Base-by-base conservation (phyloP, 176 grass and related monocot genomes). In the Eleusine indica region DNA sequence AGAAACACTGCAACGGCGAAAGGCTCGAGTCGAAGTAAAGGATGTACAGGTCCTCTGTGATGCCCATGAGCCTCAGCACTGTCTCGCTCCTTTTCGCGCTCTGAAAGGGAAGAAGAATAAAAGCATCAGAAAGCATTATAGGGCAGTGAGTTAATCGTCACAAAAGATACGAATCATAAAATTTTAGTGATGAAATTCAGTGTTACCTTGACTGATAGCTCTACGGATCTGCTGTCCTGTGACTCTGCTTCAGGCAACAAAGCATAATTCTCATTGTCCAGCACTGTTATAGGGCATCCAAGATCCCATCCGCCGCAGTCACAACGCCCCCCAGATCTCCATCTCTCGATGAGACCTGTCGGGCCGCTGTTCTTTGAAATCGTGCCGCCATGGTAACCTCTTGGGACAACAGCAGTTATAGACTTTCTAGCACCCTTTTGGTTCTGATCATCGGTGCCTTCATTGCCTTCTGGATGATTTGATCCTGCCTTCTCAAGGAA, bases 241-340 rank as follows among this genome's bases (percentile, higher is more conserved):
- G 82, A 52, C 39, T 80, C 76, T 48, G 19, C 72, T 71, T 73
- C n/a, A 42, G 42, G 9, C 6, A 75, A 80, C 0, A 54, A 75
- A 12, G 68, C 49, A 15, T 63, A 78, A 4, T 15, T 19, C 42
- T 86, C 66, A 22, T 94, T 87, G 61, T 48, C 66, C 30, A 96
- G 61, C 8, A 99, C 88, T 85, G 85, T 96, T 25, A 99, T 64
- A 21, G 91, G 86, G 81, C 96, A 99, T 2, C 96, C 91, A 30
- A 85, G 63, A 83, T 99, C 96, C 96, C 96, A 99, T 14, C 96
- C 96, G 0, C 91, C 93, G 6, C 96, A 99, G 14, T 95, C 89
- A 35, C 96, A 99, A 19, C 69, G 48, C 13, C 93, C 91, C 7
- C 87, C 77, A 14, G 88, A 87, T 65, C 69, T 80, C 96, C 93